Base-by-base conservation (phyloP, 1,284 basidiomycete genomes). In the Marasmius tenuissimus region DNA sequence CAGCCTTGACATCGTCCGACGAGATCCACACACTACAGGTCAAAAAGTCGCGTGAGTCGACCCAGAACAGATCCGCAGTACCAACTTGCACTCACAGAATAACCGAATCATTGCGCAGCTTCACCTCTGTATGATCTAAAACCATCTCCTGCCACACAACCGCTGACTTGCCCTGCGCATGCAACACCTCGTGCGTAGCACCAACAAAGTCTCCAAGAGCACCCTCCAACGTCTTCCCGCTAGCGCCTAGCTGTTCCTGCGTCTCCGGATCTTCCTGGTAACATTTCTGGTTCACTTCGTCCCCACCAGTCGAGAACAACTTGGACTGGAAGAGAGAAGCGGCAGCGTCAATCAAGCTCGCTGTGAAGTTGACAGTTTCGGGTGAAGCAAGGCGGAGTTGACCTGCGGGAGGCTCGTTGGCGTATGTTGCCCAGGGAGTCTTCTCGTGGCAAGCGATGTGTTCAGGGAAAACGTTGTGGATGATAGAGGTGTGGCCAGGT, bases 261-360 rank as follows among this genome's bases (percentile, higher is more conserved):
- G 90, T 91, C 62, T 80, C 73, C 5, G 74, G 67, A 71, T 94
- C 92, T 34, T 85, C 71, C 0, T 76, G 75, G 70, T 92, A 94
- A 74, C 92, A 94, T 48, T 79, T 78, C 9, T 72, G 70, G 70
- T 94, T 94, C 64, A 95, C 72, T 73, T 96, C 93, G 70, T 96
- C 94, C 0, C 93, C 93, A 1, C 94, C 94, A 0, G 91, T 91
- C 65, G 85, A 86, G 71, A 96, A 86, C 62, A 91, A 80, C 27
- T 72, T 79, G 16, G 87, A 85, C 0, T 85, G 83, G 65, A 90
- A 81, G 40, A 84, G 70, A 20, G 48, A 33, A 5, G 70, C 64
- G 35, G 65, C 65, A 20, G 68, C 62, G 42, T 63, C 65, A 64
- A 89, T 79, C 35, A 91, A 70, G 9, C 72, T 71, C 6, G 73